Evolutionary conservation across 495 filamentous ascomycete genomes (phyloP), one percentile per base, ranked within the genome.

Genomic region (Penicillium parvum): DNA sequence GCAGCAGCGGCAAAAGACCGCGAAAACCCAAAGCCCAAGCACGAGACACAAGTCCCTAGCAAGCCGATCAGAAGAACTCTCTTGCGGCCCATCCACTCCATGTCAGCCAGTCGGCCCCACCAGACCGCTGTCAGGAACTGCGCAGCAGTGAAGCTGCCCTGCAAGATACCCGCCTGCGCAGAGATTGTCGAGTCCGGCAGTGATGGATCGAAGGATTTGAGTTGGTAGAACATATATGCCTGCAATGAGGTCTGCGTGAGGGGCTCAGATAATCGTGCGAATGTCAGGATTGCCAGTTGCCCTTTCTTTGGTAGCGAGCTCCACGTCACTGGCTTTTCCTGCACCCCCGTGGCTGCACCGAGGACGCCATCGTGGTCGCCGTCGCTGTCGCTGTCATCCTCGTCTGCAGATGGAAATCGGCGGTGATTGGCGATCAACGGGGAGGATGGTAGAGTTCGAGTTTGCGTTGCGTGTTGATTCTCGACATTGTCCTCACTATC

Each of bases 11-110:
- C 68, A 53, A 91, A 91, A 6, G 70, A 76, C 12, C 69, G 75
- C 3, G 83, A 82, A 57, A 95, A 90, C 6, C 86, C 88, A 55
- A 91, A 95, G 1, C 88, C 88, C 8, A 90, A 26, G 47, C 77
- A 79, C 0, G 83, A 86, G 22, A 89, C 60, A 46, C 77, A 77
- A 1, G 86, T 89, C 0, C 87, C 87, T 16, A 79, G 45, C 23
- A 90, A 61, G 3, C 87, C 88, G 38, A 92, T 81, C 43, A 92
- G 46, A 35, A 95, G 66, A 16, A 90, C 84, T 32, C 75, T 79
- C 64, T 92, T 95, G 30, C 88, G 69, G 2, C 88, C 88, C 42
- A 81, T 75, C 57, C 69, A 69, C 20, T 76, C 74, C 8, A 78
- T 75, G 64, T 92, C 87, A 6, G 86, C 84, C 27, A 85, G 54